phyloP scores from a whole-genome alignment of 1,284 basidiomycete genomes.

The Sanguinoderma infundibulare region DNA sequence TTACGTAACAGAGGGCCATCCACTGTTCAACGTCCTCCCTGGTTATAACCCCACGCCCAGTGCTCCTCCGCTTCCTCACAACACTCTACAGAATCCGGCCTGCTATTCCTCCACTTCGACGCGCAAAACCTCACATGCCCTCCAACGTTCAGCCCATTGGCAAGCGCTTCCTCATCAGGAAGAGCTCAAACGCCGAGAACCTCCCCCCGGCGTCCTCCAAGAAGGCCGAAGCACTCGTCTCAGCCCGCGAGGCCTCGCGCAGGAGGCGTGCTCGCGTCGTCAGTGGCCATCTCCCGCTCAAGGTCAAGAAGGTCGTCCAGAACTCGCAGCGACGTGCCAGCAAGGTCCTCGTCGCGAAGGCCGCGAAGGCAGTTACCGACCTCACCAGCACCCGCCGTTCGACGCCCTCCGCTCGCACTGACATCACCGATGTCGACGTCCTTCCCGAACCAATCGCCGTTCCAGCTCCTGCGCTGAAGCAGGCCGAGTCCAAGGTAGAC shows the following conservation, averaged over 20 bases:
- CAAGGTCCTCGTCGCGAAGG: conserved; percentile 10
- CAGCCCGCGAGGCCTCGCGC: conserved; percentile 22
- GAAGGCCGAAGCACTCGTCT: conserved; percentile 24
- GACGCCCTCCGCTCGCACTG: neutral
- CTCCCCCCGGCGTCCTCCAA: conserved; percentile 16
- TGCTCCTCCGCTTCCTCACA: neutral
- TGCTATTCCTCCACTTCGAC: no score
- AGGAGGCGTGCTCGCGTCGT: conserved; percentile 25
- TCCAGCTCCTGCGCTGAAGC: neutral
- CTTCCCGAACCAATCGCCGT: neutral
- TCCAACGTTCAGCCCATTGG: conserved; percentile 19
- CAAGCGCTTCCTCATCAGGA: conserved; percentile 27
- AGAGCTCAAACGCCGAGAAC: conserved; percentile 29
- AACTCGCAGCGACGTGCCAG: conserved; percentile 22
- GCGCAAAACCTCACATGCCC: conserved; percentile 13
- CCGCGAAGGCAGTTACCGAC: neutral
- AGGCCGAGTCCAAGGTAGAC: no score
- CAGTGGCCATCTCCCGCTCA: conserved; percentile 19
- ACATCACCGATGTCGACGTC: neutral
- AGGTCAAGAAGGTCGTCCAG: conserved; percentile 19
- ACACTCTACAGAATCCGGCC: neutral
- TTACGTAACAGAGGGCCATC: conserved; percentile 17
- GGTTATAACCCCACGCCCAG: conserved; percentile 12
- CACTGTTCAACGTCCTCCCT: neutral
- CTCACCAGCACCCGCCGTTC: neutral